These are phyloP conservation scores for Russula lepida DNA, from an alignment of 768 basidiomycete genomes.

Conservation along the genomic window DNA sequence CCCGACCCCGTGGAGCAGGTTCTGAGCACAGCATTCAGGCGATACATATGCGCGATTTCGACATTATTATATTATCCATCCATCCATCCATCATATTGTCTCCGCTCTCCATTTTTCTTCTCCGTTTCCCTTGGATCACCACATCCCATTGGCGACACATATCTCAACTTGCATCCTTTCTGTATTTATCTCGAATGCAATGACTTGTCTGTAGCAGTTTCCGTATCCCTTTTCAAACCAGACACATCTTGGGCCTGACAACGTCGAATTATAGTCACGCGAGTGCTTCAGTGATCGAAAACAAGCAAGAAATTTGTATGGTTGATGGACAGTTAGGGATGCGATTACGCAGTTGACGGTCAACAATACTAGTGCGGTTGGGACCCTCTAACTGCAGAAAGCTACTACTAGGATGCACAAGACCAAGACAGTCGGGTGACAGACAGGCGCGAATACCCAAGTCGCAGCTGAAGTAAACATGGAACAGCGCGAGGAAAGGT, in stretches of 20 bases:
- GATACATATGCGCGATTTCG: neutral
- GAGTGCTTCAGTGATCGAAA: neutral
- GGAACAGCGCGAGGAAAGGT: too few species aligned
- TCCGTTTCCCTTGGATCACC: neutral
- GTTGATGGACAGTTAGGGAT: neutral
- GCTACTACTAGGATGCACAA: too few species aligned
- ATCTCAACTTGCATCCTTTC: neutral
- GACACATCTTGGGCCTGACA: neutral
- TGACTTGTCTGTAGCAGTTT: neutral
- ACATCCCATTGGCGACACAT: neutral
- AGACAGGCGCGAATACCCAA: too few species aligned
- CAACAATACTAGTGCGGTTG: too few species aligned
- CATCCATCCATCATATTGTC: neutral
- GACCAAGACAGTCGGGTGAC: too few species aligned
- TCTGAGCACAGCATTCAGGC: neutral
- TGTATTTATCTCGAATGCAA: conserved; percentile 5
- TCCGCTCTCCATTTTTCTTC: neutral
- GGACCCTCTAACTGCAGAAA: too few species aligned
- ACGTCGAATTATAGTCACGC: neutral
- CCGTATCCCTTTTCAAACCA: neutral
- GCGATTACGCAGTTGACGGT: neutral
- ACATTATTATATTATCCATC: neutral
- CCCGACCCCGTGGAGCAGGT: neutral
- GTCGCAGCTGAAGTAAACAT: too few species aligned
- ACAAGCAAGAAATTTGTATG: too few species aligned